Percentiles rank a stretch among this genome's conserved stretches.
These are phyloP conservation scores for Tremella yokohamensis DNA, from an alignment of 768 basidiomycete genomes.

Conservation along the genomic window DNA sequence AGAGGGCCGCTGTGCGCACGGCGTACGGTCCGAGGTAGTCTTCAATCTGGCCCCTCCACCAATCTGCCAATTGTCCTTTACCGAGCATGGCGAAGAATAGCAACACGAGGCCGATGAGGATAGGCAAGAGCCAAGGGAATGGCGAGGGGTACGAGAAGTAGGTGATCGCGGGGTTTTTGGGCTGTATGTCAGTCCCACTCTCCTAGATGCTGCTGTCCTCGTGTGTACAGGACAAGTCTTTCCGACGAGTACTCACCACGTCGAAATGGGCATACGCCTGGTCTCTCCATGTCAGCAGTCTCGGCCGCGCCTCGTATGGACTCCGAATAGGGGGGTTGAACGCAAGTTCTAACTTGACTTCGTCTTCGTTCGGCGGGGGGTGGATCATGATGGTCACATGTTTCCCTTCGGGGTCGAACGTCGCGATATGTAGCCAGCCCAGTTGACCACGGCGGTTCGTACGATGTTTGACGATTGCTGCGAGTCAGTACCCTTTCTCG, in stretches of 20 bases:
- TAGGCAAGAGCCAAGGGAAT: constrained; percentile 18
- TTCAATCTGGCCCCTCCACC: constrained; percentile 12
- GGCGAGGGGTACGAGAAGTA: constrained; percentile 29
- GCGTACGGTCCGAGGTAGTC: constrained; percentile 14
- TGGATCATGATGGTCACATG: constrained; percentile 9
- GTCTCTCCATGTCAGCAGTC: constrained; percentile 16
- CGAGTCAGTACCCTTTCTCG: constrained; percentile 7
- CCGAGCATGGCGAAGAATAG: constrained; percentile 25
- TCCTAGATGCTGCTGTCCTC: not conserved
- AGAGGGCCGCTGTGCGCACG: constrained; percentile 6
- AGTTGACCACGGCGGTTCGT: constrained; percentile 18
- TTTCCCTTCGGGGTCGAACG: constrained; percentile 13
- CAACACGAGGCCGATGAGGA: constrained; percentile 9
- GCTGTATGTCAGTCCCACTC: constrained; percentile 11
- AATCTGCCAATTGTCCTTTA: constrained; percentile 22
- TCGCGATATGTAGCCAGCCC: constrained; percentile 21
- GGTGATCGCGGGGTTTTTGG: constrained; percentile 12
- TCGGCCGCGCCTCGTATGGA: constrained; percentile 12
- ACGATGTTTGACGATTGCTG: constrained; percentile 28
- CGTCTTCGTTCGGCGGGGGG: constrained; percentile 12
- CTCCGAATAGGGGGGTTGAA: constrained; percentile 22
- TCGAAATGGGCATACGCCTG: constrained; percentile 23
- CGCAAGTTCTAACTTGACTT: constrained; percentile 13
- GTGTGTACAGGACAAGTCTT: no score
- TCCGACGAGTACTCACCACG: constrained; percentile 22